Percentiles rank a stretch among this genome's conserved stretches.
Conservation (phyloP, 495 filamentous ascomycete genomes). For the Pseudevernia furfuracea region DNA sequence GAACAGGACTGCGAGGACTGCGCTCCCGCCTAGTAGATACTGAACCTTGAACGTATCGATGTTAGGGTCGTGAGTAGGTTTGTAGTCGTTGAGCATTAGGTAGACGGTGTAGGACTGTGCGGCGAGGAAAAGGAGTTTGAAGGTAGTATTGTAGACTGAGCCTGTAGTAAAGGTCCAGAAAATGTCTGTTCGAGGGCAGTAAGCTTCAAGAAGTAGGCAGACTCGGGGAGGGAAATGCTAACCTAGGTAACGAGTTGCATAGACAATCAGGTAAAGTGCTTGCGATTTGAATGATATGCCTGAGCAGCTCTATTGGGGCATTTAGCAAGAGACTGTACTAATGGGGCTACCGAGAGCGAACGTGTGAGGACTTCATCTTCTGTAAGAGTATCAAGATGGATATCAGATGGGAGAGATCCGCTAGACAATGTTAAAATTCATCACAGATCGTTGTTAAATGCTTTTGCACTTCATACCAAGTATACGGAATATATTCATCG, state of each 20-base stretch:
- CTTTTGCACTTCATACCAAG: conserved; percentile 48
- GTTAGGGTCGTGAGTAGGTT: conserved; percentile 90
- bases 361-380: conserved; percentile 89
- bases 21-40: conserved; percentile 76
- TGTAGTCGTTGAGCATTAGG: conserved; percentile 92
- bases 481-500: conserved; percentile 87
- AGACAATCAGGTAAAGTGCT: conserved; percentile 85
- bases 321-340: not conserved
- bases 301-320: conserved; percentile 67
- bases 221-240: conserved; percentile 22
- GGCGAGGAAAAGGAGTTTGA: conserved; percentile 91
- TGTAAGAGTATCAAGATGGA: conserved; percentile 92
- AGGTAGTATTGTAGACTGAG: conserved; percentile 80
- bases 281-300: conserved; percentile 98
- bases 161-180: conserved; percentile 69
- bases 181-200: conserved; percentile 51
- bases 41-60: conserved; percentile 94
- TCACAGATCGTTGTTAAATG: not conserved
- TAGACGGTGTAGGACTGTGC: conserved; percentile 90
- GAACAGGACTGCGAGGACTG: conserved; percentile 70
- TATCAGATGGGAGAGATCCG: conserved; percentile 87
- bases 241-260: conserved; percentile 88
- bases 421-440: conserved; percentile 39
- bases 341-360: conserved; percentile 31
- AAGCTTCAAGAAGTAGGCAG: not conserved